Base-by-base conservation (phyloP, 2,329 filamentous ascomycete species). In the Ceratocystis cacaofunesta region DNA sequence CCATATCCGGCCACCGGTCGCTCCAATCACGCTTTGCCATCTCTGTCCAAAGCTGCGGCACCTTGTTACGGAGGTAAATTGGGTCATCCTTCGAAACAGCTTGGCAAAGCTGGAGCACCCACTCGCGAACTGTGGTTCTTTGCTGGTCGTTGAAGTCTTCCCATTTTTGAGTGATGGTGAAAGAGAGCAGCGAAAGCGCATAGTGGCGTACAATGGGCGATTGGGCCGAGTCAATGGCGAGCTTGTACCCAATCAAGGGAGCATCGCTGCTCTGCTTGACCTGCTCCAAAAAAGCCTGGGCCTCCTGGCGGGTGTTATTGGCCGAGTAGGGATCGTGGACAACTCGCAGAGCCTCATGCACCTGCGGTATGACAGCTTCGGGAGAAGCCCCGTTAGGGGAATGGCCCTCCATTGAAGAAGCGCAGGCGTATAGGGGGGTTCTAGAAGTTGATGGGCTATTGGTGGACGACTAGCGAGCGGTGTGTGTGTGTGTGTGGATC, bases 1-100 rank as follows among this genome's bases (percentile, higher is more conserved):
- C 95, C 92, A 99, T 96, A 72, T 95, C 86, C 78, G 88, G 85
- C 94, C 95, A 99, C 68, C 94, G 88, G 41, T 84, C 80, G n/a
- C 82, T 90, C 94, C 94, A 99, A 72, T 85, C 89, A 71, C 92
- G 84, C 78, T 97, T 97, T 50, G 92, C 91, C 64, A 96, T 80
- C 75, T 97, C 94, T 6, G 92, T 89, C 94, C 94, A 99, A 68
- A 99, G 78, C 75, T 95, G 88, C 32, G 90, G 90, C 43, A 94
- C 87, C 77, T 99, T 99, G 79, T 95, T 97, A 70, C 92, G 83
- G 69, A 96, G 78, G 73, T 92, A 99, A 41, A 82, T 75, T 2
- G 90, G 89, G 72, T 97, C 92, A 22, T 85, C 81, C 58, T 82
- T 81, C 4, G 83, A 80, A 55, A 95, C 79, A 68, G 82, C 81